phyloP scores from a whole-genome alignment of 139 green algal genomes.

The Tetraselmis chui region DNA sequence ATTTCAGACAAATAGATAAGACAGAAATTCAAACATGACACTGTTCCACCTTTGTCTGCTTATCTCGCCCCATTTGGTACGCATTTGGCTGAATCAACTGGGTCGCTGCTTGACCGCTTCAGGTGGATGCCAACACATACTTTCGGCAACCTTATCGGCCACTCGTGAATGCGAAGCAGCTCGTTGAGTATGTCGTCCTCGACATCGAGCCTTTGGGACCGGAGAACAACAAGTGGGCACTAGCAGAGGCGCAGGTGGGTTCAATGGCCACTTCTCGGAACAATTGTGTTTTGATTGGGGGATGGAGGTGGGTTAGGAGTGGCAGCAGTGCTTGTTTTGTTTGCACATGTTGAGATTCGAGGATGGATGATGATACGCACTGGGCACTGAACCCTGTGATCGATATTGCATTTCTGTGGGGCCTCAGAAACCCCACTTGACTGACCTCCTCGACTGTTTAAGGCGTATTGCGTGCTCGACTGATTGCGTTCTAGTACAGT shows the following conservation, averaged over 20 bases:
- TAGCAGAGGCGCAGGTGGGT: constrained; percentile 51
- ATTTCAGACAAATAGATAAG: background rate
- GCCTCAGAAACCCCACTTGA: background rate
- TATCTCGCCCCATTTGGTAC: no score
- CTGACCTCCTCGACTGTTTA: background rate
- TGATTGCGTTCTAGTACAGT: no score
- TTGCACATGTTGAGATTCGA: background rate
- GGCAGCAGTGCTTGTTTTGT: no score
- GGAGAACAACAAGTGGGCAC: constrained; percentile 6
- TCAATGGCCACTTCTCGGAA: background rate
- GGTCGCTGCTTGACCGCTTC: background rate
- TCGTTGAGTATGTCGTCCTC: constrained; percentile 85
- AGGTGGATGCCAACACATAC: constrained; percentile 38
- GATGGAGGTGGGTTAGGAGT: no score
- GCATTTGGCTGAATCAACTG: no score
- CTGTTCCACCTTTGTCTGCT: no score
- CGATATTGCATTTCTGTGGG: background rate
- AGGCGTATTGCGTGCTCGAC: no score
- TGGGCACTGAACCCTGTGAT: constrained; percentile 1
- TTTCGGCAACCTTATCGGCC: constrained; percentile 63
- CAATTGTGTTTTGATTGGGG: no score
- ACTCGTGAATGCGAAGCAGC: constrained; percentile 52
- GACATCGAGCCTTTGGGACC: constrained; percentile 67
- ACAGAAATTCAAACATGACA: background rate
- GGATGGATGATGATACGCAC: background rate